Percentiles rank a stretch among this genome's conserved stretches.
These are phyloP conservation scores for Taxillus chinensis DNA, from an alignment of 164 flowering plant species.

Conservation along the genomic window DNA sequence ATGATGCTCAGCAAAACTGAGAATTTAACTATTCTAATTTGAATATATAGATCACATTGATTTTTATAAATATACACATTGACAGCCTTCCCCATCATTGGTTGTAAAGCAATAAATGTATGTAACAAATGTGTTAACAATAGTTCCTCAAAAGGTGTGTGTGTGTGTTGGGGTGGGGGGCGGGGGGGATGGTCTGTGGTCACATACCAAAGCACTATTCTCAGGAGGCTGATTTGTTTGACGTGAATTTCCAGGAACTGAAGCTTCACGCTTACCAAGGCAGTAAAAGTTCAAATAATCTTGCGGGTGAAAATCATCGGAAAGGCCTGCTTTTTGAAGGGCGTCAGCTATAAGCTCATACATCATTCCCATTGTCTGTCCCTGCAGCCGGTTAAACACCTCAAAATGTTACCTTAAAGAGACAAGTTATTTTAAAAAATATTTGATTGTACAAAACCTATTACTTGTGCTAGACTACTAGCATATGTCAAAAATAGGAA, in stretches of 20 bases:
- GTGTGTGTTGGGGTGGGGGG: no score
- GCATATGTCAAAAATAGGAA: no score
- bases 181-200: background rate
- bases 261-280: constrained; percentile 51
- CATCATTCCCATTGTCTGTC: constrained; percentile 75
- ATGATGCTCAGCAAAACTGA: no score
- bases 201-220: constrained; percentile 27
- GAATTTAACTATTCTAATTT: no score
- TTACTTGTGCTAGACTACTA: no score
- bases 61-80: no score
- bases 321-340: constrained; percentile 36
- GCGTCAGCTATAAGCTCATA: constrained; percentile 40
- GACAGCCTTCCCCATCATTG: no score
- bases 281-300: constrained; percentile 66
- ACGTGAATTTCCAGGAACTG: constrained; percentile 14
- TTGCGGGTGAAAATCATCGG: constrained; percentile 35
- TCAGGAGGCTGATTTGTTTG: constrained; percentile 22
- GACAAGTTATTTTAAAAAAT: background rate
- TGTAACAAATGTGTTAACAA: no score
- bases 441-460: background rate
- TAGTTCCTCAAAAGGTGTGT: no score
- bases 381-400: constrained; percentile 20
- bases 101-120: no score
- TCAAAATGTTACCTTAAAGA: background rate
- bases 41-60: no score